phyloP scores from a whole-genome alignment of 1,284 basidiomycete species.

The Cystobasidium slooffiae region DNA sequence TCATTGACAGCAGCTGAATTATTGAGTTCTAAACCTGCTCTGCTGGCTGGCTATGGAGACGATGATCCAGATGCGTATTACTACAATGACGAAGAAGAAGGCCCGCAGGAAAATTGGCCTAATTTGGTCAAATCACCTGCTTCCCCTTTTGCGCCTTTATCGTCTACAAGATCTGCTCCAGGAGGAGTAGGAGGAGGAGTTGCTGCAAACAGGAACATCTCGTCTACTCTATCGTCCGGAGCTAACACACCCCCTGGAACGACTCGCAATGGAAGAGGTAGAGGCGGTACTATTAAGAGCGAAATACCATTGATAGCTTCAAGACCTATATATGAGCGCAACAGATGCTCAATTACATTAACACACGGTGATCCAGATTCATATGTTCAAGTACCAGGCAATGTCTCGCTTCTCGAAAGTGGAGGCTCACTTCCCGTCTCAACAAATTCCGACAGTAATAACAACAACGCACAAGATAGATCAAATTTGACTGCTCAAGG shows the following conservation, averaged over 20 bases:
- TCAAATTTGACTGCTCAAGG: slow-evolving; percentile 10
- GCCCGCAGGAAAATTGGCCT: slow-evolving; percentile 82
- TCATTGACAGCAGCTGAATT: slow-evolving; percentile 30
- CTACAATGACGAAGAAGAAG: slow-evolving; percentile 60
- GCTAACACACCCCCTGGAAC: slow-evolving; percentile 32
- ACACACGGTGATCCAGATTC: slow-evolving; percentile 68
- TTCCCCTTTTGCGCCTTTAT: slow-evolving; percentile 9
- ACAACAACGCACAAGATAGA: not conserved
- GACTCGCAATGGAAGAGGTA: not conserved
- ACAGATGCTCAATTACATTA: slow-evolving; percentile 87
- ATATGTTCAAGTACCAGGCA: slow-evolving; percentile 1
- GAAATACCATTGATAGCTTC: slow-evolving; percentile 31
- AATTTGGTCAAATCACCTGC: slow-evolving; percentile 70
- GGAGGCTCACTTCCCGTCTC: not conserved
- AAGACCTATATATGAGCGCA: slow-evolving; percentile 82
- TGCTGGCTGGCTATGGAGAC: slow-evolving; percentile 46
- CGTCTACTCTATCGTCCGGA: not conserved
- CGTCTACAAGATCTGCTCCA: slow-evolving; percentile 15
- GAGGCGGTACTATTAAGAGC: slow-evolving; percentile 7
- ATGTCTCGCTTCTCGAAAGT: not conserved
- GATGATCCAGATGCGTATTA: slow-evolving; percentile 48
- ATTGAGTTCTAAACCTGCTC: slow-evolving; percentile 18
- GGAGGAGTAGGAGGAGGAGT: not conserved
- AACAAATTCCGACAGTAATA: not conserved
- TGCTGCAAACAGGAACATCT: not conserved